These are phyloP conservation scores for Ceratobasidium sp. DNA, from an alignment of 1,284 basidiomycete genomes.

Conservation along the genomic window DNA sequence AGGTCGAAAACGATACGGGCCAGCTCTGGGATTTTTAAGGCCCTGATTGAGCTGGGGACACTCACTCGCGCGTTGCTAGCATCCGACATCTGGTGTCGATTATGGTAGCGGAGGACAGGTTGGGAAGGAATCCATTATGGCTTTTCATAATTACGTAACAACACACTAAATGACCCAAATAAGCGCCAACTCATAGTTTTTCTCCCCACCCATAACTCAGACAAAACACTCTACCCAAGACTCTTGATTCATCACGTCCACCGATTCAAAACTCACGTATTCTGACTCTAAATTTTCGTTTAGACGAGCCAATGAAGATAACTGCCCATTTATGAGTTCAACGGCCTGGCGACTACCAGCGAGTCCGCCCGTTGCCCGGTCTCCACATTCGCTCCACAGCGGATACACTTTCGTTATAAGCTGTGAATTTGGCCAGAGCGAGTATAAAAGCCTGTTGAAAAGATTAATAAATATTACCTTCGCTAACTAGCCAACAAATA, in stretches of 20 bases:
- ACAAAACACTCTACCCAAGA: not conserved
- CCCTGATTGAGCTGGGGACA: no score
- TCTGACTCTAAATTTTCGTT: not conserved
- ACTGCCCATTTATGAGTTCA: not conserved
- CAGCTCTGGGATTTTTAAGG: constrained; percentile 14
- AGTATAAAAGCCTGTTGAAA: not conserved
- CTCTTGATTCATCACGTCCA: not conserved
- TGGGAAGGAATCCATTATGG: no score
- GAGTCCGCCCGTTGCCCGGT: no score
- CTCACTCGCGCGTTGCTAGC: no score
- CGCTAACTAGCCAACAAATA: not conserved
- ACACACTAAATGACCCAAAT: no score
- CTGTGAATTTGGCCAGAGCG: not conserved
- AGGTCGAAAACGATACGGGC: not conserved
- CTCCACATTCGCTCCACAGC: no score
- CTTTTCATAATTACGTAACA: no score
- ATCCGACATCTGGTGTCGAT: no score
- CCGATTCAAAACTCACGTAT: not conserved
- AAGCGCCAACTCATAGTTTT: no score
- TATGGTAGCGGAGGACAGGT: no score
- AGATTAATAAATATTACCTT: not conserved
- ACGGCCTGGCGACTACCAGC: no score
- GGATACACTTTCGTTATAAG: not conserved
- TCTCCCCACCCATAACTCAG: no score
- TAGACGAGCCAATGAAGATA: not conserved